phyloP scores from a whole-genome alignment of 2,329 filamentous ascomycete species.

The Malbranchea zuffiana region DNA sequence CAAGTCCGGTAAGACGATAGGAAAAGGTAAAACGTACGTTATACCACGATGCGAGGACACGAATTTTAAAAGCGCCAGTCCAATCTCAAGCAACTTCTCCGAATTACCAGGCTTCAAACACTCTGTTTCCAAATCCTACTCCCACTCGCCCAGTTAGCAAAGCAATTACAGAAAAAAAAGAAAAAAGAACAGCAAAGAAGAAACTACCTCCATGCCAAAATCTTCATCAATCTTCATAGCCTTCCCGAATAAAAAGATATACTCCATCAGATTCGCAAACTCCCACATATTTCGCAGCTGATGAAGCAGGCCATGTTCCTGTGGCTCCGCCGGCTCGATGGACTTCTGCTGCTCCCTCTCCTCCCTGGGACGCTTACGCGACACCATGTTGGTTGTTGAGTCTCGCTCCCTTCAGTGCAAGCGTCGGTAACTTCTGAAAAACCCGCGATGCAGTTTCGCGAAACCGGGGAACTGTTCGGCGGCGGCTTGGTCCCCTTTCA shows the following conservation, averaged over 20 bases:
- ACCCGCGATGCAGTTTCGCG: too few species aligned
- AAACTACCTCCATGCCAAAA: conserved; percentile 74
- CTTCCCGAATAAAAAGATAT: conserved; percentile 81
- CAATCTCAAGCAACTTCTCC: conserved; percentile 65
- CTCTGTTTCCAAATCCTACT: conserved; percentile 75
- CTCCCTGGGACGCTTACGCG: conserved; percentile 46
- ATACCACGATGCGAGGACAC: conserved; percentile 88
- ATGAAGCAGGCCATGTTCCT: conserved; percentile 42
- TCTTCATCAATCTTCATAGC: conserved; percentile 81
- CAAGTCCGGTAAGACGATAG: neutral
- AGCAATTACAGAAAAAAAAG: conserved; percentile 1
- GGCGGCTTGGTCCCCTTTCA: too few species aligned
- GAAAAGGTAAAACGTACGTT: conserved; percentile 51
- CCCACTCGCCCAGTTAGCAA: too few species aligned
- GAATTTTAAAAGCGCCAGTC: conserved; percentile 77
- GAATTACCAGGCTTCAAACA: conserved; percentile 68
- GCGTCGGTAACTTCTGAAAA: too few species aligned
- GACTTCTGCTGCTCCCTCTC: conserved; percentile 42
- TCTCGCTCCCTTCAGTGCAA: too few species aligned
- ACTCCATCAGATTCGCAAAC: conserved; percentile 88
- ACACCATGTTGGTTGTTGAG: conserved; percentile 40
- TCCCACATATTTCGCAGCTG: conserved; percentile 86
- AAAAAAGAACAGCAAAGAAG: neutral
- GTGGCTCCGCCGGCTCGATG: conserved; percentile 23
- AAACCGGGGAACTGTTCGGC: too few species aligned